Evolutionary conservation across 768 basidiomycete species (phyloP), one percentile per base, ranked within the genome.

Genomic region (Nidularia pulvinata): DNA sequence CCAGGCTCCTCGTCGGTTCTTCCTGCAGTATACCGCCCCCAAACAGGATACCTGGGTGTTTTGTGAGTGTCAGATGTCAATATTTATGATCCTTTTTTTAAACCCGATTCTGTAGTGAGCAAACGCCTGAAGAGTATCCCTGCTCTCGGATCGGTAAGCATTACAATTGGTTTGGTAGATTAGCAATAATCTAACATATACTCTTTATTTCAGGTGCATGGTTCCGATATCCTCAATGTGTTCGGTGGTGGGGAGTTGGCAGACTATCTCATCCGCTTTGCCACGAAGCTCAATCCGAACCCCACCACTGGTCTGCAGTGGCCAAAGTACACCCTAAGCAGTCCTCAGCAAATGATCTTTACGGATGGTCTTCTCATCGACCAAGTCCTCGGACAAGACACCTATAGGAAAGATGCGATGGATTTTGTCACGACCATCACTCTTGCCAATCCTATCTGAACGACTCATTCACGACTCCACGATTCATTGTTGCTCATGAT

Each of bases 1-100:
- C 66, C 76, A 83, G 53, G 78, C 69, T 0, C 76, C 82, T 44
- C 64, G 81, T 10, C 60, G 80, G 3, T 77, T 77, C 63, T 69
- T 84, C 55, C 58, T 83, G 33, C 59, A 76, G 33, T 51, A 67
- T 22, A 64, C 57, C 1, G 63, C 73, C 0, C 68, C 64, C 0
- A 73, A 70, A 53, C 78, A 74, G 55, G 62, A 65, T 13, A 61
- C 60, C 1, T 83, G 79, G 78, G 61, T 66, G 0, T 81, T 71
- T 61, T 43, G 75, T 78, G 49, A 50, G 75, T 60, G 1, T 5
- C 32, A 16, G 9, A 14, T 7, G 11, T 22, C 46, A 4, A 47
- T 33, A 11, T 16, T 0, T 39, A 25, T 36, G 14, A 13, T 30
- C 16, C 11, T 22, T 33, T 6, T 42, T 42, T 16, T 36, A n/a